Base-by-base conservation (phyloP, 352 stramenopile species). In the Pythium brachiatum region DNA sequence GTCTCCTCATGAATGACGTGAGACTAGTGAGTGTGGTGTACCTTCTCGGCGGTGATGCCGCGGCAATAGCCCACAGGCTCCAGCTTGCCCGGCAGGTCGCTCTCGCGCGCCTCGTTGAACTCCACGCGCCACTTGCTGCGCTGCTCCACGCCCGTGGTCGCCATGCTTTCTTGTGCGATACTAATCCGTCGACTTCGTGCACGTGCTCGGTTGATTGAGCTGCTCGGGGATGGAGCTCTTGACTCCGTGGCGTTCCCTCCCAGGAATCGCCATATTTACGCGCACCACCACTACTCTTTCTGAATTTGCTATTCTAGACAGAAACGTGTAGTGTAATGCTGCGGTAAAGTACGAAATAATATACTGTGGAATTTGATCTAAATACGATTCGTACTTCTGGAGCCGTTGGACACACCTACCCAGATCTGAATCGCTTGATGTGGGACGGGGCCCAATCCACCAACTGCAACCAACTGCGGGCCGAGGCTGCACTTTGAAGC, bases 41-140 rank as follows among this genome's bases (percentile, higher is more conserved):
- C 84, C 76, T 88, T 90, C 26, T 83, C 72, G 43, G 76, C 66
- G 0, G 74, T 79, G 44, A 88, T 68, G 64, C 82, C 79, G 26
- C 76, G 80, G 52, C 70, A 77, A 62, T 76, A 94, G 53, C 84
- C 84, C 25, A 92, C 69, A 11, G 84, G 84, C 70, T 90, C 84
- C 23, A 90, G 70, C 43, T 68, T 70, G 39, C 70, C 62, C 34
- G 80, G 79, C 20, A 91, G 70, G 65, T 89, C 78, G 70, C 72
- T 86, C 69, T 94, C 84, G 68, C 81, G 82, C 23, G 72, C 76
- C 46, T 94, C 84, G 57, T 87, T 83, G 34, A 94, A 78, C 53
- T 90, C 80, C 47, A 93, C 46, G 60, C 83, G 78, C 83, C 83
- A 93, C 71, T 91, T 93, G 73, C 81, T 59, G 57, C 57, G 56